phyloP scores from a whole-genome alignment of 805 yeast genomes.

The Wickerhamiella sorbophila region DNA sequence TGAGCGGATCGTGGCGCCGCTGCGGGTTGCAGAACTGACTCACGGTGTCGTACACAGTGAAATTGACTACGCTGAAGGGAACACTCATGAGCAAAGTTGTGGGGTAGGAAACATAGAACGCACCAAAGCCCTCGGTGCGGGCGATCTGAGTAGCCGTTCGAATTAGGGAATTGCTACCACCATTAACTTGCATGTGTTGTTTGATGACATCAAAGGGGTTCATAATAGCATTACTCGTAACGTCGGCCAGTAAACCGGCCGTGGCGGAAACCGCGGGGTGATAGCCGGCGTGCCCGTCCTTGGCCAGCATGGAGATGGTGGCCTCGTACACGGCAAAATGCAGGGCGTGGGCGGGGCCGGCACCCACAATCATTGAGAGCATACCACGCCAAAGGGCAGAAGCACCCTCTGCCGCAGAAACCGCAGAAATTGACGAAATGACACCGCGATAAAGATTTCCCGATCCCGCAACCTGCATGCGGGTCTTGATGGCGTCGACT shows the following conservation, averaged over 20 bases:
- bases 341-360: conserved; percentile 99
- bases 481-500: conserved; percentile 85
- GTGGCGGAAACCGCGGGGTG: conserved; percentile 73
- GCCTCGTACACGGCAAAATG: conserved; percentile 90
- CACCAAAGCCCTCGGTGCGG: conserved; percentile 35
- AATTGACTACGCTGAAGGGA: conserved; percentile 90
- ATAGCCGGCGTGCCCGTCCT: conserved; percentile 33
- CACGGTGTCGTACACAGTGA: conserved; percentile 78
- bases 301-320: conserved; percentile 42
- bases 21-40: conserved; percentile 66
- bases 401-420: conserved; percentile 80
- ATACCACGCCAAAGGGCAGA: conserved; percentile 87
- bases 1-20: conserved; percentile 66
- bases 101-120: conserved; percentile 86
- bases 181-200: conserved; percentile 72
- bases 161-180: conserved; percentile 18
- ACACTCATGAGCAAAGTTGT: conserved; percentile 83
- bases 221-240: conserved; percentile 91
- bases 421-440: conserved; percentile 52
- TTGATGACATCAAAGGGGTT: conserved; percentile 92
- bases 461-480: conserved; percentile 58
- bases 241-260: conserved; percentile 86
- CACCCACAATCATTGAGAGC: conserved; percentile 80
- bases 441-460: conserved; percentile 29
- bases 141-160: conserved; percentile 22